phyloP scores from a whole-genome alignment of 805 yeast genomes.

The Candida ulmi region DNA sequence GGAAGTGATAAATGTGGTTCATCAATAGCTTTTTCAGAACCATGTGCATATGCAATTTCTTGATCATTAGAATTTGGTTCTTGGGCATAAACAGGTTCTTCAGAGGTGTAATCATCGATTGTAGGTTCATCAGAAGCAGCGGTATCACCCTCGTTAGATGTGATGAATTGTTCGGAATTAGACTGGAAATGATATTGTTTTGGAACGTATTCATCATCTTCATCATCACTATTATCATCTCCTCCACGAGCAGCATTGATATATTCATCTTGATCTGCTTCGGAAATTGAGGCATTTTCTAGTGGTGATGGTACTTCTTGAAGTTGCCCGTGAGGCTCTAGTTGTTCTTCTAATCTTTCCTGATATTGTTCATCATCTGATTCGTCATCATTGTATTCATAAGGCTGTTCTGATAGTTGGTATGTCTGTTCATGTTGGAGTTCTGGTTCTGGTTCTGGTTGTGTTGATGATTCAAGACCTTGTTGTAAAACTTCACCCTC shows the following conservation, averaged over 20 bases:
- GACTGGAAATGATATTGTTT: neutral
- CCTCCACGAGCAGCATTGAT: neutral
- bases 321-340: neutral
- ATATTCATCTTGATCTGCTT: neutral
- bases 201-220: neutral
- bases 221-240: neutral
- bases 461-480: no score
- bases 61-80: no score
- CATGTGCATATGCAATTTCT: neutral
- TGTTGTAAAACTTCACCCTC: no score
- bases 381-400: conserved; percentile 1
- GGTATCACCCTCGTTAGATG: no score
- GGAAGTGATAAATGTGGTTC: neutral
- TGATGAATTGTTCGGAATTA: neutral
- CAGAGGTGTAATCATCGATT: no score
- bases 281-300: neutral
- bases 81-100: no score
- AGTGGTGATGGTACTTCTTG: neutral
- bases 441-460: neutral
- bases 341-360: neutral
- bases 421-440: conserved; percentile 1
- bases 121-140: no score
- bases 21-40: neutral
- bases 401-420: conserved; percentile 5
- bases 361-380: conserved; percentile 1